These are phyloP conservation scores for Globisporangium lucens DNA, from an alignment of 352 stramenopile species.

Conservation along the genomic window DNA sequence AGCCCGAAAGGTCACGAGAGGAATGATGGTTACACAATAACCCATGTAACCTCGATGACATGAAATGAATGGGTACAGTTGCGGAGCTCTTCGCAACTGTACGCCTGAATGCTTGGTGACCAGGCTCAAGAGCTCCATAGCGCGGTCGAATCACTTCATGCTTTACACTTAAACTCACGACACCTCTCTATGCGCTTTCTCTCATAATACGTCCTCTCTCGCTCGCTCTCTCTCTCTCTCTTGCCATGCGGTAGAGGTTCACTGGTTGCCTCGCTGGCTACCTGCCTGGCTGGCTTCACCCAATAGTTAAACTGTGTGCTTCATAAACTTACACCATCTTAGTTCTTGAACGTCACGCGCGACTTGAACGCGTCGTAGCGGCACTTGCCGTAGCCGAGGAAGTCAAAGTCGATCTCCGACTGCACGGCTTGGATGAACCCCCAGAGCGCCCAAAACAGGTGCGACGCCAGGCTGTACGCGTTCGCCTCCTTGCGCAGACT, in stretches of 20 bases:
- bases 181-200: constrained; percentile 7
- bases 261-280: not conserved
- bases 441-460: constrained; percentile 91
- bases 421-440: constrained; percentile 87
- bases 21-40: not conserved
- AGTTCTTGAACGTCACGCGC: constrained; percentile 47
- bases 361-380: constrained; percentile 73
- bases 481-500: constrained; percentile 67
- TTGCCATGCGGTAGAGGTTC: not conserved
- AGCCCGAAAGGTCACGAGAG: not conserved
- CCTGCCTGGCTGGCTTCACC: not conserved
- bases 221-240: not conserved
- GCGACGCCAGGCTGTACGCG: constrained; percentile 79
- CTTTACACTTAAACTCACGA: constrained; percentile 4
- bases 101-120: not conserved
- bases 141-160: constrained; percentile 9
- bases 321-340: constrained; percentile 8
- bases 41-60: not conserved
- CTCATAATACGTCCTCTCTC: constrained; percentile 5
- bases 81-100: not conserved
- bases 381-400: constrained; percentile 77
- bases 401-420: constrained; percentile 93
- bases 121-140: not conserved
- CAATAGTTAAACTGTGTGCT: not conserved
- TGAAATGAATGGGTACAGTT: not conserved